phyloP scores from a whole-genome alignment of 768 basidiomycete genomes.

The Punctularia strigosozonata region DNA sequence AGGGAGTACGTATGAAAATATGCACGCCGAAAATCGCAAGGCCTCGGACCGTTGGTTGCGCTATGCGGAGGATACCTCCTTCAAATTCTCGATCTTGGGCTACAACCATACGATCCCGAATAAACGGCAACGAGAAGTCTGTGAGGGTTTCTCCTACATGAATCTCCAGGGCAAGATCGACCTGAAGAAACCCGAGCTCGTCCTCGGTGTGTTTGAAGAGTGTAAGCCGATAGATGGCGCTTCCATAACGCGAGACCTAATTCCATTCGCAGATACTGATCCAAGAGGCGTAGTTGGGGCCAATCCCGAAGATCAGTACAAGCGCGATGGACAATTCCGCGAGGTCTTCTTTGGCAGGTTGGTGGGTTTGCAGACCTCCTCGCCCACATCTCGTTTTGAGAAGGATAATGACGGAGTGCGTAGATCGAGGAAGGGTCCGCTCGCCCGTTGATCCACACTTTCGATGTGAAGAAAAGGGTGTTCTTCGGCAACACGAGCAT shows the following conservation, averaged over 20 bases:
- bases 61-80: conserved; percentile 57
- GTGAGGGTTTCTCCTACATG: conserved; percentile 83
- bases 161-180: conserved; percentile 69
- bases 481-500: conserved; percentile 97
- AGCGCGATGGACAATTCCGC: conserved; percentile 56
- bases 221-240: too few relatives aligned
- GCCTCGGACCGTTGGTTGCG: conserved; percentile 40
- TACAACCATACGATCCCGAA: conserved; percentile 69
- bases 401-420: too few relatives aligned
- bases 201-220: conserved; percentile 74
- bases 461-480: conserved; percentile 79
- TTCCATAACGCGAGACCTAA: conserved; percentile 1
- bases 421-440: conserved; percentile 58
- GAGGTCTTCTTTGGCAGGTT: conserved; percentile 79
- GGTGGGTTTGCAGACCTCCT: conserved; percentile 35
- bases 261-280: conserved; percentile 7
- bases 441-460: conserved; percentile 52
- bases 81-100: conserved; percentile 68
- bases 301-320: conserved; percentile 34
- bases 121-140: conserved; percentile 46
- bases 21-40: conserved; percentile 45
- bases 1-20: conserved; percentile 52
- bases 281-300: conserved; percentile 12
- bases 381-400: neutral
- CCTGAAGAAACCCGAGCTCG: conserved; percentile 68